A percentile compares a stretch with the other conserved stretches of the same genome.
phyloP scores from a whole-genome alignment of 495 filamentous ascomycete genomes.

The Talaromyces proteolyticus region DNA sequence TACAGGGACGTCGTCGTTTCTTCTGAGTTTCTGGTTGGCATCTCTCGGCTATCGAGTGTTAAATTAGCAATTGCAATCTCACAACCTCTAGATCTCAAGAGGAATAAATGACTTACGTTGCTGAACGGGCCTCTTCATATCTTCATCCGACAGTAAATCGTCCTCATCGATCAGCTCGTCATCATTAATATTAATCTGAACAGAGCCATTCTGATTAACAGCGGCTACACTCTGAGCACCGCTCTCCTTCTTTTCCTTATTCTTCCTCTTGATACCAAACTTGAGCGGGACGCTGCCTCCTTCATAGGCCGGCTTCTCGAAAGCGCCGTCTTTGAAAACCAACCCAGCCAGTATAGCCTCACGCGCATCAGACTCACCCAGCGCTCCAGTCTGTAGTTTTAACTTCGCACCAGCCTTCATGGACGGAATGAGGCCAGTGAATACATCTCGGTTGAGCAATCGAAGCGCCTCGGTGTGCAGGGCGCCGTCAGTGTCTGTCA shows the following conservation, averaged over 20 bases:
- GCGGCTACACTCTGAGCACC: conserved; percentile 18
- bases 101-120: conserved; percentile 56
- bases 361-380: conserved; percentile 39
- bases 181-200: conserved; percentile 3
- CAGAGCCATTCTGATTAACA: not conserved
- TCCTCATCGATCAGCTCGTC: conserved; percentile 81
- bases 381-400: conserved; percentile 59
- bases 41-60: conserved; percentile 56
- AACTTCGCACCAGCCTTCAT: conserved; percentile 69
- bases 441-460: conserved; percentile 61
- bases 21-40: conserved; percentile 79
- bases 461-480: conserved; percentile 51
- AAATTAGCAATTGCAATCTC: not conserved
- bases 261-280: conserved; percentile 58
- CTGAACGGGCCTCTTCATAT: conserved; percentile 63
- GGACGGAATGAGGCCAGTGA: conserved; percentile 57
- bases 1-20: conserved; percentile 89
- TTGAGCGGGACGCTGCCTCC: conserved; percentile 66
- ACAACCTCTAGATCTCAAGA: conserved; percentile 5
- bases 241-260: conserved; percentile 55
- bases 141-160: conserved; percentile 74
- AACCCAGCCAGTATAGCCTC: conserved; percentile 84
- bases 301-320: conserved; percentile 67
- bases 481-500: conserved; percentile 65
- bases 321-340: conserved; percentile 51